A percentile compares a stretch with the other conserved stretches of the same genome.
These are phyloP conservation scores for Powellomyces hirtus DNA, from an alignment of 192 early-diverging fungal species.

Conservation along the genomic window DNA sequence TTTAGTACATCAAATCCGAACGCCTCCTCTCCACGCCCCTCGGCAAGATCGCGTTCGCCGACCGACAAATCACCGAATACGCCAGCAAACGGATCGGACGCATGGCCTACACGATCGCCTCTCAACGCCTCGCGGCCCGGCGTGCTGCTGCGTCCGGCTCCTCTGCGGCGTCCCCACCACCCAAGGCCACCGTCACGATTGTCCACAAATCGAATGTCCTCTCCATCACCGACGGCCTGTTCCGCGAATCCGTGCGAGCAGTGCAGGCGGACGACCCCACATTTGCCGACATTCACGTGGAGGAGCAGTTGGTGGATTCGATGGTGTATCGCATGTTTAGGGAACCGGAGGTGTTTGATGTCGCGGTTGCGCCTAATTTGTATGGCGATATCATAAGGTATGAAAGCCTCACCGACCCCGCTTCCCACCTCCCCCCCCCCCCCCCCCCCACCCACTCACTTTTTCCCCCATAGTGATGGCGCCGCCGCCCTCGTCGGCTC, in stretches of 20 bases:
- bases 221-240: conserved; percentile 92
- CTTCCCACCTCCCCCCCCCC: too few species aligned
- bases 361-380: conserved; percentile 94
- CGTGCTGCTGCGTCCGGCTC: not conserved
- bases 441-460: not conserved
- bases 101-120: conserved; percentile 92
- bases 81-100: conserved; percentile 84
- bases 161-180: conserved; percentile 8
- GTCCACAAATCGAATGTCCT: conserved; percentile 99
- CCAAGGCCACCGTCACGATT: conserved; percentile 88
- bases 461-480: conserved; percentile 67
- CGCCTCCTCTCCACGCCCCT: conserved; percentile 60
- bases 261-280: conserved; percentile 68
- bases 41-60: conserved; percentile 78
- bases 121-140: conserved; percentile 52
- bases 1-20: conserved; percentile 81
- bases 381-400: conserved; percentile 91
- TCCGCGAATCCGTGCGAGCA: conserved; percentile 74
- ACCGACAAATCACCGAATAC: conserved; percentile 85
- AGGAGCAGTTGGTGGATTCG: conserved; percentile 98
- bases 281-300: conserved; percentile 68
- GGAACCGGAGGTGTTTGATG: conserved; percentile 94
- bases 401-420: too few species aligned
- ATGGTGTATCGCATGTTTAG: conserved; percentile 99
- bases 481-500: conserved; percentile 95